Percentiles rank a stretch among this genome's conserved stretches.
These are phyloP conservation scores for Lagerstroemia speciosa DNA, from an alignment of 345 rosid genomes.

Conservation along the genomic window DNA sequence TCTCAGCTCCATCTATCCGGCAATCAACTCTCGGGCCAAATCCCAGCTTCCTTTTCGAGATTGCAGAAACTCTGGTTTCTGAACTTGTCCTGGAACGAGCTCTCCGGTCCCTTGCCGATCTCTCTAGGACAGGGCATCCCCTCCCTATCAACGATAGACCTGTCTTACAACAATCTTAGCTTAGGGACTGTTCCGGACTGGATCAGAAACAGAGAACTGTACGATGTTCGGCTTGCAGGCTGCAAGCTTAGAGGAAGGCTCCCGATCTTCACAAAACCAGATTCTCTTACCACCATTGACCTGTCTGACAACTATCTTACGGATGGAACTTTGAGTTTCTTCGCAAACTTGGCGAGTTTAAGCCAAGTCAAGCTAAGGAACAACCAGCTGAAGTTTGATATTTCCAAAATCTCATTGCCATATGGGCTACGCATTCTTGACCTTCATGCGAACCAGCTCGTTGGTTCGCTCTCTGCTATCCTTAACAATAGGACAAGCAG, in stretches of 20 bases:
- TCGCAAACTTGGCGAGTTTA: conserved; percentile 48
- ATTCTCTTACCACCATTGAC: conserved; percentile 55
- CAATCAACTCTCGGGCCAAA: conserved; percentile 57
- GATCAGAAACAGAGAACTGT: conserved; percentile 48
- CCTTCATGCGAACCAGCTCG: conserved; percentile 54
- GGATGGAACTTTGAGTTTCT: conserved; percentile 48
- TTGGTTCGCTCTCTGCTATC: conserved; percentile 57
- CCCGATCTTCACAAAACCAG: conserved; percentile 55
- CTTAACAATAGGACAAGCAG: conserved; percentile 63
- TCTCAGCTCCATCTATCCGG: conserved; percentile 48
- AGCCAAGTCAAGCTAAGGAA: conserved; percentile 60
- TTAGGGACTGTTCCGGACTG: conserved; percentile 66
- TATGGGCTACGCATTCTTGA: conserved; percentile 48
- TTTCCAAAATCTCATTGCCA: conserved; percentile 48
- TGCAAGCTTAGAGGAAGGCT: conserved; percentile 62
- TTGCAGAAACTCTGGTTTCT: conserved; percentile 79
- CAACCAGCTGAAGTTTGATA: conserved; percentile 63
- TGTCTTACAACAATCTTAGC: conserved; percentile 70
- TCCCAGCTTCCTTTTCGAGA: conserved; percentile 57
- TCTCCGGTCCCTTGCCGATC: conserved; percentile 58
- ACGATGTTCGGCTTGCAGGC: conserved; percentile 72
- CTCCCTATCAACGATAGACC: conserved; percentile 61
- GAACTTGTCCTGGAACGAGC: conserved; percentile 66
- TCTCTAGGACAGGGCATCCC: conserved; percentile 47
- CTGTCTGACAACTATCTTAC: conserved; percentile 60